These are phyloP conservation scores for Ophiostoma ulmi DNA, from an alignment of 2,329 filamentous ascomycete species.

Conservation along the genomic window DNA sequence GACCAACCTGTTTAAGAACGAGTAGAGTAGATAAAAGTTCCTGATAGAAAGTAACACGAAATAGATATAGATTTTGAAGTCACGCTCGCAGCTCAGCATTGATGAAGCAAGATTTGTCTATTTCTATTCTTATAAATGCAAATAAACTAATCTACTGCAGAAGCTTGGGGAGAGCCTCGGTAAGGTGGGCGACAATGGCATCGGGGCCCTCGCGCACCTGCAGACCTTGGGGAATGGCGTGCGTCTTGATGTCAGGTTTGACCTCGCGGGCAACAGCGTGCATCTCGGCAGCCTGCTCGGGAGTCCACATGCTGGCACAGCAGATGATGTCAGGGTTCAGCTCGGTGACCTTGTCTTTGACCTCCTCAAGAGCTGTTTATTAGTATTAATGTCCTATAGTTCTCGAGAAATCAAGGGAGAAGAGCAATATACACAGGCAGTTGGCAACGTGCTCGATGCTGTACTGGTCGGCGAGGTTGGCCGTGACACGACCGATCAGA, in stretches of 20 bases:
- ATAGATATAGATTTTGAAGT: not conserved
- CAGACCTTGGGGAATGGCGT: constrained; percentile 50
- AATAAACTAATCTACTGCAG: not conserved
- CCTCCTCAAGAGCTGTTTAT: constrained; percentile 48
- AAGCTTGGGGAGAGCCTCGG: constrained; percentile 35
- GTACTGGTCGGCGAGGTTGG: constrained; percentile 58
- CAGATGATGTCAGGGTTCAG: constrained; percentile 39
- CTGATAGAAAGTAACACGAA: not conserved
- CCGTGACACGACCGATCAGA: constrained; percentile 56
- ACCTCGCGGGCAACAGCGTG: constrained; percentile 41
- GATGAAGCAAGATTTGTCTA: no score
- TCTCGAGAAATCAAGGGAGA: not conserved
- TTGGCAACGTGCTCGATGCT: constrained; percentile 60
- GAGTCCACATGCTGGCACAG: constrained; percentile 52
- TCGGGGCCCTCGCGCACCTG: constrained; percentile 51
- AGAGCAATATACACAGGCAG: constrained; percentile 47
- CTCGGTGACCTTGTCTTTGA: constrained; percentile 35
- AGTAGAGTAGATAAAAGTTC: not conserved
- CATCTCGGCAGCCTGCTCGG: constrained; percentile 45
- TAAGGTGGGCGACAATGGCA: constrained; percentile 50
- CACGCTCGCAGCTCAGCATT: no score
- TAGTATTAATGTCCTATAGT: not conserved
- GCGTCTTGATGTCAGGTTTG: constrained; percentile 45
- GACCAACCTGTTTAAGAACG: constrained; percentile 38
- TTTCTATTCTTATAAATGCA: no score